Conservation (phyloP, 2,329 filamentous ascomycete genomes). For the Aspergillus novoparasiticus region DNA sequence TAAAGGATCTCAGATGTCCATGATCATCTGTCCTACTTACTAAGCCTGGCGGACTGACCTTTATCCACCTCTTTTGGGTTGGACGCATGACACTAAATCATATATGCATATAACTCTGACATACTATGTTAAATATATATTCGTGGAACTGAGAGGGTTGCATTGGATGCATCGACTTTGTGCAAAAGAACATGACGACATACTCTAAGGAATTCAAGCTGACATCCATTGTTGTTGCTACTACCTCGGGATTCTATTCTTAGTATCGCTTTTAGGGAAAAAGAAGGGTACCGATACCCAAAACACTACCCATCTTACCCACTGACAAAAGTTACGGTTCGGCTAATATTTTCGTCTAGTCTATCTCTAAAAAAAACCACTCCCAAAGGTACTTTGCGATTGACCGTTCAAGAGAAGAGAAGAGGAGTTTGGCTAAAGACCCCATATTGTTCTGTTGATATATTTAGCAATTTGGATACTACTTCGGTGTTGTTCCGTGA, state of each 20-base stretch:
- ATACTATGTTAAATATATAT: conserved; percentile 3
- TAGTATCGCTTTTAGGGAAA: neutral
- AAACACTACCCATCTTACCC: neutral
- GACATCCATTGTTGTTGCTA: neutral
- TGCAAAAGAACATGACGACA: neutral
- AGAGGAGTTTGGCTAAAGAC: neutral
- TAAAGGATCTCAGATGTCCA: neutral
- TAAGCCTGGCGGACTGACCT: neutral
- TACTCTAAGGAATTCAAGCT: neutral
- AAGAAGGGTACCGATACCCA: neutral
- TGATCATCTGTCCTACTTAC: neutral
- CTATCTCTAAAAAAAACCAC: neutral
- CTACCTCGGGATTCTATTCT: neutral
- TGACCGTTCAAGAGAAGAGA: neutral
- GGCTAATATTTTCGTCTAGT: neutral
- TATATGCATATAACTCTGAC: conserved; percentile 1
- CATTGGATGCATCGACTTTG: neutral
- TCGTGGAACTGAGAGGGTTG: neutral
- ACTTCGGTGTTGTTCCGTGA: conserved; percentile 1
- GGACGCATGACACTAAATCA: neutral
- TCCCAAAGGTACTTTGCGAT: neutral
- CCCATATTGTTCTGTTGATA: neutral
- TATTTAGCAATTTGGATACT: conserved; percentile 4
- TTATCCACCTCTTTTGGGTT: neutral
- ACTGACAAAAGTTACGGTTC: neutral